phyloP scores from a whole-genome alignment of 2,329 filamentous ascomycete species.

The Juglanconis oblonga region DNA sequence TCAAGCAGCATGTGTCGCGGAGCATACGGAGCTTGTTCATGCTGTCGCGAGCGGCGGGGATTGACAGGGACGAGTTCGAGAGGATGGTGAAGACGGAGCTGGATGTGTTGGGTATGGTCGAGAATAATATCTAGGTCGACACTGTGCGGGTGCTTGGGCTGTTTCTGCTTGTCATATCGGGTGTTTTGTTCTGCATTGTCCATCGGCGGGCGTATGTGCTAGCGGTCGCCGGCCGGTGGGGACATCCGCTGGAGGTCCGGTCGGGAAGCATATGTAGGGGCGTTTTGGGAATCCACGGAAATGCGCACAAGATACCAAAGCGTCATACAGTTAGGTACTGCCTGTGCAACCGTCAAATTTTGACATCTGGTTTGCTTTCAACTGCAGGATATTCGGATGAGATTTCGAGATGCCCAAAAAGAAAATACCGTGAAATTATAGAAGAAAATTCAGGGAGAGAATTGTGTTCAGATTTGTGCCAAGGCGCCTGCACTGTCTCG shows the following conservation, averaged over 20 bases:
- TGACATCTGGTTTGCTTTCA: not conserved
- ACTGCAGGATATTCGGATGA: too few relatives aligned
- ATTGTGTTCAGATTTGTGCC: too few relatives aligned
- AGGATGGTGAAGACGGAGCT: constrained; percentile 68
- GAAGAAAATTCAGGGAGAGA: too few relatives aligned
- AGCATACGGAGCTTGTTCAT: constrained; percentile 75
- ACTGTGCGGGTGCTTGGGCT: not conserved
- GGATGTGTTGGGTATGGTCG: constrained; percentile 66
- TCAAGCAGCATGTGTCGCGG: constrained; percentile 76
- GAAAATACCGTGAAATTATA: too few relatives aligned
- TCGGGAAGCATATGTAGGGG: constrained; percentile 6
- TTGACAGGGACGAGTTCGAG: constrained; percentile 73
- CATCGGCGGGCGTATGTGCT: too few relatives aligned
- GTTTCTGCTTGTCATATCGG: not conserved
- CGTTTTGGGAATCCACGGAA: not conserved
- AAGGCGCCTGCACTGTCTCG: too few relatives aligned
- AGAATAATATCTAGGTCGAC: constrained; percentile 41
- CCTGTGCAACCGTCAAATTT: too few relatives aligned
- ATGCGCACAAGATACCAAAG: too few relatives aligned
- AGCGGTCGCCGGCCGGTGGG: not conserved
- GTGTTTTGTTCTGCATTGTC: not conserved
- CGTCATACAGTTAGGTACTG: too few relatives aligned
- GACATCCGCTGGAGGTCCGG: constrained; percentile 12
- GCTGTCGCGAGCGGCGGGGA: constrained; percentile 67
- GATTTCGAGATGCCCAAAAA: too few relatives aligned